Evolutionary conservation across 2,329 filamentous ascomycete species (phyloP), one percentile per base, ranked within the genome.

Genomic region (Aureobasidium pullulans): DNA sequence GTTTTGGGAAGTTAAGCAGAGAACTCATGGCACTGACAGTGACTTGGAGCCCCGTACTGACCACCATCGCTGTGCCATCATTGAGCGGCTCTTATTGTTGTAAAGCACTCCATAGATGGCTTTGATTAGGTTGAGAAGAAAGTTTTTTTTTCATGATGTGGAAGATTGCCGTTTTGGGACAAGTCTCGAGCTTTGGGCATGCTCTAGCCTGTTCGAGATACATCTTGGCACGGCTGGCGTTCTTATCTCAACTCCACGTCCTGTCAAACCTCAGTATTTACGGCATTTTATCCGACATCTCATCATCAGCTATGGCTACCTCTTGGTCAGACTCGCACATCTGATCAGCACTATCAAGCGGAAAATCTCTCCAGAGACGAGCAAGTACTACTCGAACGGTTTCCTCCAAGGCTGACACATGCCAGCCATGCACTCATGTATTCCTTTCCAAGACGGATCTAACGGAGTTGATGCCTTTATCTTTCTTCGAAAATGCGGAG

Each of bases 401-500:
- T 32, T 7, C 19, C 9, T 4, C n/a, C 10, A 2, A 48, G 44
- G 3, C 34, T 9, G 13, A 37, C 6, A 6, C 16, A n/a, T 13
- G 8, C 2, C 6, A 3, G 13, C 19, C n/a, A 7, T 15, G 6
- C 15, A 1, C 2, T 1, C 11, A 10, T n/a, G 4, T 37, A 8
- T 50, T 10, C 13, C 9, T 8, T n/a, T 39, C 11, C 19, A 37
- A 31, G 39, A 47, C 15, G 29, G 11, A 19, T 40, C 16, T 56
- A 19, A 19, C 52, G 19, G 40, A 28, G 28, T 47, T 46, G 28
- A 39, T 13, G 15, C 28, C 19, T 39, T 47, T 57, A 39, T 47
- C 54, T 47, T 28, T 23, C 29, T n/a, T 6, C 23, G 2, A 23
- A 9, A 49, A 59, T 50, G 56, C 56, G 56, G 56, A 59, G 56